A percentile compares a stretch with the other conserved stretches of the same genome.
Evolutionary conservation across 768 basidiomycete species (phyloP).

Genomic region (Tylopilus sp.): DNA sequence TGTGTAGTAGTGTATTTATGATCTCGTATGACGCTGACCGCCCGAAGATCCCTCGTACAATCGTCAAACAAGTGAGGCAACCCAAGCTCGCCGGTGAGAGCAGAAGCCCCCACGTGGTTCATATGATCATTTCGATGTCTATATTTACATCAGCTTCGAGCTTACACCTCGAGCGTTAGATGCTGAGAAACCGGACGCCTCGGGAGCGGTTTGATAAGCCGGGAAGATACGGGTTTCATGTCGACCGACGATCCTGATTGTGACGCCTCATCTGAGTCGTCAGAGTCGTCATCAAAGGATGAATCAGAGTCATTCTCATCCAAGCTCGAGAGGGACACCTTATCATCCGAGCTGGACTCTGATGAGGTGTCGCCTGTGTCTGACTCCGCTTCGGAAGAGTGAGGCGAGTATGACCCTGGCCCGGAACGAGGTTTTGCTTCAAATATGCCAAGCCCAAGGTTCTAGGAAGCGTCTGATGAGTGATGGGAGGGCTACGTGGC

Average conservation of each 20-base stretch:
- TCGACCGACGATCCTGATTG: conserved; percentile 21
- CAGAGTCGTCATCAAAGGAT: neutral
- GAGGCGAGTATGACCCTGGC: conserved; percentile 8
- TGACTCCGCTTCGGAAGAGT: conserved; percentile 9
- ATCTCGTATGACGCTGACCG: neutral
- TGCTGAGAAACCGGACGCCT: conserved; percentile 28
- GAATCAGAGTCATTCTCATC: conserved; percentile 13
- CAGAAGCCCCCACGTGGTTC: no score
- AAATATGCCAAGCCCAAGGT: conserved; percentile 63
- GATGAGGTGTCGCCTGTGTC: conserved; percentile 7
- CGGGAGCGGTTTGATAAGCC: conserved; percentile 48
- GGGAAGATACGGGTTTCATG: conserved; percentile 39
- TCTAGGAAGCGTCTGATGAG: conserved; percentile 34
- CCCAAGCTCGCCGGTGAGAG: neutral
- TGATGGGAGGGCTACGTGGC: neutral
- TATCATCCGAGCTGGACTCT: conserved; percentile 13
- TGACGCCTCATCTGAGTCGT: conserved; percentile 15
- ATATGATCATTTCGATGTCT: no score
- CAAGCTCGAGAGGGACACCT: conserved; percentile 2
- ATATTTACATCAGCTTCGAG: neutral
- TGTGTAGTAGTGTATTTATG: conserved; percentile 6
- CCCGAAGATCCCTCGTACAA: neutral
- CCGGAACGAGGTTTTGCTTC: conserved; percentile 34
- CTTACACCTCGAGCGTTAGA: conserved; percentile 33
- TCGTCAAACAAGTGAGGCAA: neutral